A percentile compares a stretch with the other conserved stretches of the same genome.
phyloP scores from a whole-genome alignment of 441 rosid genomes.

The Viola pubescens region DNA sequence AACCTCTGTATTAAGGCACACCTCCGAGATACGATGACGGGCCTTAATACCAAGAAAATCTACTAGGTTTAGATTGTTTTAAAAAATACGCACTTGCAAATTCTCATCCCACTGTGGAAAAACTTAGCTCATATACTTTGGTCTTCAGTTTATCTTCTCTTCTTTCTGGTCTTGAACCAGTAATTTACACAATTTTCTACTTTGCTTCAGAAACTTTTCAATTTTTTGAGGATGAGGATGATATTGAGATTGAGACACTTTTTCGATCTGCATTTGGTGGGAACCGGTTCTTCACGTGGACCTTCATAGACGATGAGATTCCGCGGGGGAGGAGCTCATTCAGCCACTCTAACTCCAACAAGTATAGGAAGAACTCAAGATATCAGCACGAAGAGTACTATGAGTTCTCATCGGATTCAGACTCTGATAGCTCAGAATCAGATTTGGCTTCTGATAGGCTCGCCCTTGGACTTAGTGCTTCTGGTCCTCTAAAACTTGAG shows the following conservation, averaged over 20 bases:
- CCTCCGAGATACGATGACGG: no score
- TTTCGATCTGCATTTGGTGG: constrained; percentile 65
- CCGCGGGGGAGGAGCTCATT: constrained; percentile 43
- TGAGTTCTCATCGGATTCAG: constrained; percentile 32
- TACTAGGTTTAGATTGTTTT: no score
- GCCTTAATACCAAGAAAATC: no score
- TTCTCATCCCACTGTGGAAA: not conserved
- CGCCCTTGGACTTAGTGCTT: constrained; percentile 68
- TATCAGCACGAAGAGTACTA: constrained; percentile 38
- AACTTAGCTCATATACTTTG: not conserved
- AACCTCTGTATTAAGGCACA: no score
- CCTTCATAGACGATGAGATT: constrained; percentile 51
- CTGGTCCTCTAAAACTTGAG: constrained; percentile 66
- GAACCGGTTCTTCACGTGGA: constrained; percentile 42
- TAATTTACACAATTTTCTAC: constrained; percentile 7
- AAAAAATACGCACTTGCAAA: no score
- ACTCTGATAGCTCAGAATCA: constrained; percentile 31
- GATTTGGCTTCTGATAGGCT: constrained; percentile 51
- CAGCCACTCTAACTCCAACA: constrained; percentile 29
- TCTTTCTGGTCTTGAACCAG: constrained; percentile 2
- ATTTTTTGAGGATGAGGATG: constrained; percentile 56
- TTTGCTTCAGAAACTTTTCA: constrained; percentile 44
- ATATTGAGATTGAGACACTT: constrained; percentile 41
- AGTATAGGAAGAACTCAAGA: constrained; percentile 32
- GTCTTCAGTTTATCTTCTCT: not conserved